phyloP scores from a whole-genome alignment of 495 filamentous ascomycete species.

The Hyaloscypha finlandica region DNA sequence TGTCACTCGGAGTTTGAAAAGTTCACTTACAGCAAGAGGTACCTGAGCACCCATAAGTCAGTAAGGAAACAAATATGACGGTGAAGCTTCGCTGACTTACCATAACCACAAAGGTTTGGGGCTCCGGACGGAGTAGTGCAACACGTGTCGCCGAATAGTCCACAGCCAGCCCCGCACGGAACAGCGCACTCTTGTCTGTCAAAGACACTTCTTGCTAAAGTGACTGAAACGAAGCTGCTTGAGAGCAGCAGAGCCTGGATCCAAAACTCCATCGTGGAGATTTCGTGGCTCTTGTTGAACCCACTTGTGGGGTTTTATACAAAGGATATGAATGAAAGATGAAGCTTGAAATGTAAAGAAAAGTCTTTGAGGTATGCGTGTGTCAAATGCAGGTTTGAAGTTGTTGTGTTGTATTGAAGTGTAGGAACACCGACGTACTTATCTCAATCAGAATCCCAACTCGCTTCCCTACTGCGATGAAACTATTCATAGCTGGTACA shows the following conservation, averaged over 20 bases:
- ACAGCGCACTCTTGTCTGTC: neutral
- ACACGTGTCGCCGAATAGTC: neutral
- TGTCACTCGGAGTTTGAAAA: neutral
- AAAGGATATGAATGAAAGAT: neutral
- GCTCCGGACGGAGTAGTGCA: neutral
- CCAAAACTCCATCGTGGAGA: neutral
- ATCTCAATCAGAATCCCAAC: no score
- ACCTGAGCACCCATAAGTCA: neutral
- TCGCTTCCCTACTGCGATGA: no score
- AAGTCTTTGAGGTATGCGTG: no score
- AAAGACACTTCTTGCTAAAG: neutral
- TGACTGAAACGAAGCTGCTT: neutral
- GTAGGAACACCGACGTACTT: no score
- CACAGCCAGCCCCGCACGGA: neutral
- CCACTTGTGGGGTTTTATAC: neutral
- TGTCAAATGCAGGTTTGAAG: no score
- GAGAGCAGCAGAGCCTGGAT: neutral
- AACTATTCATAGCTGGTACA: no score
- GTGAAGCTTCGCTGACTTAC: no score
- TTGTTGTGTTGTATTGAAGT: no score
- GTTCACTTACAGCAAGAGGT: neutral
- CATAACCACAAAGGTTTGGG: neutral
- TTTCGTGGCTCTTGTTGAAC: neutral
- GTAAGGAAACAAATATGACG: neutral
- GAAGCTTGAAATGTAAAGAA: no score